Conservation (phyloP, 164 flowering plant genomes). For the Sextonia rubra region DNA sequence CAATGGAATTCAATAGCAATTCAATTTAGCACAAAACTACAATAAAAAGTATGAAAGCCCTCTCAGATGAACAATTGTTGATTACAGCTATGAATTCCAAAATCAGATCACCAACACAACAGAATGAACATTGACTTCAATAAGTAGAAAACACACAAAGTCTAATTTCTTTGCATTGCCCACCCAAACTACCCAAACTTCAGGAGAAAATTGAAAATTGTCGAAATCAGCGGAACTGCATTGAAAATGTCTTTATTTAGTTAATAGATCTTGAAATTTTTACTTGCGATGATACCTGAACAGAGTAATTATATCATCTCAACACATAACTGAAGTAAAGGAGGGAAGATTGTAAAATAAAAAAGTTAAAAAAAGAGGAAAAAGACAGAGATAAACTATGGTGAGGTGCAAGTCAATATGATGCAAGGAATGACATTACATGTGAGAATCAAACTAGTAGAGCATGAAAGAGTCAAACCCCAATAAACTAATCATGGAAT, state of each 20-base stretch:
- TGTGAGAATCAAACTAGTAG: no score
- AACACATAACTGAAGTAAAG: background rate
- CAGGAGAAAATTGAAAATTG: no score
- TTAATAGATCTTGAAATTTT: no score
- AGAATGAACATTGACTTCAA: background rate
- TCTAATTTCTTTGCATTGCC: no score
- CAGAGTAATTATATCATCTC: background rate
- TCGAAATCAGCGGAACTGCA: no score
- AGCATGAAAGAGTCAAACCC: no score
- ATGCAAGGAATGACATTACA: background rate
- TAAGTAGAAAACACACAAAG: no score
- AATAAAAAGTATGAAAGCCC: background rate
- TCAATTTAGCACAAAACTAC: background rate
- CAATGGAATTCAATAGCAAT: background rate
- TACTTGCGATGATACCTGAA: background rate
- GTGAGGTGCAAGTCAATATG: background rate
- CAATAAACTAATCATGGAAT: no score
- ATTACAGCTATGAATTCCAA: background rate
- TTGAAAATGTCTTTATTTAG: no score
- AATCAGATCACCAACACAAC: background rate
- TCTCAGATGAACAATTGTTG: background rate
- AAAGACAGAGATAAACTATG: background rate
- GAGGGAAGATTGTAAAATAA: no score
- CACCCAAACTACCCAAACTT: no score
- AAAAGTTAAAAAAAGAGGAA: no score